Evolutionary conservation across 1,139 yeast species (phyloP), one percentile per base, ranked within the genome.

Genomic region (Suhomyces atakaporum): DNA sequence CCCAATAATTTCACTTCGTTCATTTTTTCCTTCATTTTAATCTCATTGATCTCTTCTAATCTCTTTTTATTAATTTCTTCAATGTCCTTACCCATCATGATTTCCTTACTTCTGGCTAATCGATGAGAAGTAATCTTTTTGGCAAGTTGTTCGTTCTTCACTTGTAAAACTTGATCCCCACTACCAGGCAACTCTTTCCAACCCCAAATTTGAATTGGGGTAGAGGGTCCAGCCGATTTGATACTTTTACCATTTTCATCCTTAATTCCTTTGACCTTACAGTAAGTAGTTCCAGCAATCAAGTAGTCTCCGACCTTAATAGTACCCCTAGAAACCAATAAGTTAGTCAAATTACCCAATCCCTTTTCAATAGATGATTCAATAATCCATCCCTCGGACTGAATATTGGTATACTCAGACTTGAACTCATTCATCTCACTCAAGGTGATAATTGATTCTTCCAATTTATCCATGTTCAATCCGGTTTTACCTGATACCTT

Each of bases 161-260:
- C 95, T 54, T 88, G 84, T 6, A 92, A 58, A 1, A 86, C 80
- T 47, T 79, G 80, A 46, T 89, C 96, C 2, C 99, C 99, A 14
- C 96, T 94, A 35, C 79, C 86, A 0, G 98, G 98, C 30, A 89
- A 64, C 26, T 82, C 92, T 54, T 86, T 89, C 98, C 98, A 92
- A 0, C 99, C 98, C 62, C 89, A 76, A 5, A 92, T 73, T 52
- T 89, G 95, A 1, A 88, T 95, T 0, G 97, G 97, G 3, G 86
- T 82, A 0, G 97, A 85, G 0, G 99, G 97, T 1, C 79, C 79
- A 0, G 96, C 97, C 18, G 60, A 40, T 45, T 80, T 78, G 10
- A 89, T 63, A 1, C 66, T 40, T 45, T 80, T 81, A 2, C 92
- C 92, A 41, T 65, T 58, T 50, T 88, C 96, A 58, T 88, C 88